Evolutionary conservation across 2,329 filamentous ascomycete genomes (phyloP).

Genomic region (Claviceps fusiformis): DNA sequence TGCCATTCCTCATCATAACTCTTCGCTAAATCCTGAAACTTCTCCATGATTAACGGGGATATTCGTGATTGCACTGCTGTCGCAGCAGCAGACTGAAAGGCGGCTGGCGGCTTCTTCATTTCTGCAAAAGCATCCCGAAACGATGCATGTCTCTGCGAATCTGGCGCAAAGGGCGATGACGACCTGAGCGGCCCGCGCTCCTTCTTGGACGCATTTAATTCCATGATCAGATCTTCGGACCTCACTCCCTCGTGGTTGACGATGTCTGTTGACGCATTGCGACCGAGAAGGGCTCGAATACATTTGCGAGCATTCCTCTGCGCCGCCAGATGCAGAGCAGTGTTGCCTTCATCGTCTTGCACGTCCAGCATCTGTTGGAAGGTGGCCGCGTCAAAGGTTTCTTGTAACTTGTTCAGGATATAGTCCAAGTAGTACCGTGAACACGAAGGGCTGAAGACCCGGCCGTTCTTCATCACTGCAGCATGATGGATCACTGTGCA

Average conservation of each 20-base stretch:
- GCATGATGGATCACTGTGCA: slow-evolving; percentile 92
- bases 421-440: slow-evolving; percentile 89
- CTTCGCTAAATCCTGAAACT: slow-evolving; percentile 55
- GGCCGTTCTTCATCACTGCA: slow-evolving; percentile 71
- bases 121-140: slow-evolving; percentile 37
- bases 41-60: slow-evolving; percentile 54
- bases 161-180: slow-evolving; percentile 56
- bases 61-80: slow-evolving; percentile 58
- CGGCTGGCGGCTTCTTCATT: slow-evolving; percentile 25
- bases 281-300: slow-evolving; percentile 62
- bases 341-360: slow-evolving; percentile 80
- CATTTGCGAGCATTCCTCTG: slow-evolving; percentile 82
- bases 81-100: slow-evolving; percentile 50
- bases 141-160: slow-evolving; percentile 41
- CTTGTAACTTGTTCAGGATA: slow-evolving; percentile 74
- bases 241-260: slow-evolving; percentile 70
- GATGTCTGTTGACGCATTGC: slow-evolving; percentile 73
- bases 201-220: slow-evolving; percentile 55
- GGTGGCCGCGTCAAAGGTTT: slow-evolving; percentile 60
- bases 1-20: slow-evolving; percentile 63
- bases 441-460: slow-evolving; percentile 70
- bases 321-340: slow-evolving; percentile 61
- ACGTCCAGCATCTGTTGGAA: slow-evolving; percentile 69
- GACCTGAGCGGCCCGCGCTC: slow-evolving; percentile 59
- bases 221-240: slow-evolving; percentile 71